These are phyloP conservation scores for Draba incana DNA, from an alignment of 345 rosid genomes.

Conservation along the genomic window DNA sequence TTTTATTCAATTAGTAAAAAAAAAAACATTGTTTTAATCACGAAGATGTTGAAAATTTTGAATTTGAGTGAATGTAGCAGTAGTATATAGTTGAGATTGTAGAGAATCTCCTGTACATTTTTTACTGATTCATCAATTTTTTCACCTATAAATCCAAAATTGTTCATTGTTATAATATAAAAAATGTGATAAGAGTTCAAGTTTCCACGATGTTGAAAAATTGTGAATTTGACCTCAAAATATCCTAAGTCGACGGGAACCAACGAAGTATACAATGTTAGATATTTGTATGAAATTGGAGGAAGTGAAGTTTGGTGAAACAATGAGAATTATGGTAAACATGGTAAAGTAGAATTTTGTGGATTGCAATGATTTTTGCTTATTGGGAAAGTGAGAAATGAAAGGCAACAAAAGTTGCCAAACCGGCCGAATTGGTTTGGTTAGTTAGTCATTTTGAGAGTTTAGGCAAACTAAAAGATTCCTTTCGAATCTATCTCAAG, in stretches of 20 bases:
- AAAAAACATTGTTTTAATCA: background rate
- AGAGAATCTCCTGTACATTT: constrained; percentile 25
- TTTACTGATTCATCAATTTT: constrained; percentile 24
- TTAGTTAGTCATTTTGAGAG: constrained; percentile 12
- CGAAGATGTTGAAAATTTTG: constrained; percentile 8
- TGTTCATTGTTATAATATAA: too few relatives aligned
- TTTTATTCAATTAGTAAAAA: background rate
- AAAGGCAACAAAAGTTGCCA: constrained; percentile 33
- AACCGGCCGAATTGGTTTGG: constrained; percentile 29
- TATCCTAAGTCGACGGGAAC: background rate
- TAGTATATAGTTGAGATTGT: background rate
- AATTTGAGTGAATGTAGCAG: constrained; percentile 17
- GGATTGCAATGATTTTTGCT: constrained; percentile 29
- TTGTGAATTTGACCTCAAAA: background rate
- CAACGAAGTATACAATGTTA: background rate
- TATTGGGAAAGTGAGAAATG: constrained; percentile 32
- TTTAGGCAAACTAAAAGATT: constrained; percentile 36
- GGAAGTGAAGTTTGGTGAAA: background rate
- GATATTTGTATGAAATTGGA: background rate
- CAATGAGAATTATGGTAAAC: constrained; percentile 8
- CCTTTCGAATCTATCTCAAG: constrained; percentile 26
- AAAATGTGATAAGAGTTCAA: too few relatives aligned
- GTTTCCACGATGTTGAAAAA: background rate
- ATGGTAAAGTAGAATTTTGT: background rate
- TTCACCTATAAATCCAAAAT: background rate